phyloP scores from a whole-genome alignment of 2,329 filamentous ascomycete species.

The Aspergillus calidoustus region DNA sequence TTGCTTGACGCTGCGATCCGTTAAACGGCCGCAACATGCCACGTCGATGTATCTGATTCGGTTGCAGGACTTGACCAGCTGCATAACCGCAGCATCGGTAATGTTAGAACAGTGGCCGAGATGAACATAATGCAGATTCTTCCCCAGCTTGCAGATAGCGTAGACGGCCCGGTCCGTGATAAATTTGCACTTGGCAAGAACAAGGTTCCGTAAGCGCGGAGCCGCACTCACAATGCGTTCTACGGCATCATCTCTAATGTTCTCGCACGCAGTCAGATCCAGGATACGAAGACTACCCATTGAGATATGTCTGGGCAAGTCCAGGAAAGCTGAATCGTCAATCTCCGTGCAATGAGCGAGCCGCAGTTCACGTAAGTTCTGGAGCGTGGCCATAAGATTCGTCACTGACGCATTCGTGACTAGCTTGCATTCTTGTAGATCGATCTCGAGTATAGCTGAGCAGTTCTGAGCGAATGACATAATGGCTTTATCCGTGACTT shows the following conservation, averaged over 20 bases:
- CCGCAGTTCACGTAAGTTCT: constrained; percentile 85
- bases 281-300: constrained; percentile 92
- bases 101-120: constrained; percentile 91
- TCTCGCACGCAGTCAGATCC: constrained; percentile 85
- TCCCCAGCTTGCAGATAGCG: constrained; percentile 85
- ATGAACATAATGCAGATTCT: constrained; percentile 96
- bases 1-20: constrained; percentile 82
- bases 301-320: constrained; percentile 67
- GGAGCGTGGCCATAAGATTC: constrained; percentile 75
- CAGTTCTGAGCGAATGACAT: constrained; percentile 86
- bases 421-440: constrained; percentile 81
- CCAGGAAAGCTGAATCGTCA: constrained; percentile 84
- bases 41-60: constrained; percentile 96
- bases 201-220: constrained; percentile 86
- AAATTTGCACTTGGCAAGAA: constrained; percentile 90
- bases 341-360: constrained; percentile 84
- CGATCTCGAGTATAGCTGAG: constrained; percentile 93
- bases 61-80: constrained; percentile 83
- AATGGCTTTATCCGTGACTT: constrained; percentile 81
- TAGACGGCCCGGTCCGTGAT: constrained; percentile 88
- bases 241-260: constrained; percentile 83
- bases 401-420: constrained; percentile 86
- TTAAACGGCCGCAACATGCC: constrained; percentile 89
- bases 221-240: constrained; percentile 85
- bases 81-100: constrained; percentile 85